phyloP scores from a whole-genome alignment of 352 stramenopile genomes.

The Phytophthora palmivora region DNA sequence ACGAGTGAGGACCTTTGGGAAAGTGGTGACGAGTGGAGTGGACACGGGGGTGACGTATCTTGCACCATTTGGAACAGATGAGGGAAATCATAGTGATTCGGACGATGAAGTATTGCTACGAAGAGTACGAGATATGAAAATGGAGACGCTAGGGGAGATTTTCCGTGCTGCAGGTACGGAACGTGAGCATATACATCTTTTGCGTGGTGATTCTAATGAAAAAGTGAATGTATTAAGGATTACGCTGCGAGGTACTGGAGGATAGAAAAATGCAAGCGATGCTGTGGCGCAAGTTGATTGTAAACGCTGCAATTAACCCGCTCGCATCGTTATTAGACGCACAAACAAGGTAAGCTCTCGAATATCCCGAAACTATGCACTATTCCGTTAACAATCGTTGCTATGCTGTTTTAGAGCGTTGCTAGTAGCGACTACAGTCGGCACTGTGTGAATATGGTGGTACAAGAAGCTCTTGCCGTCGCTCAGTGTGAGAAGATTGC shows the following conservation, averaged over 20 bases:
- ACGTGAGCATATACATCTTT: too few species aligned
- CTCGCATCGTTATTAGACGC: constrained; percentile 68
- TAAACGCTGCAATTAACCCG: constrained; percentile 85
- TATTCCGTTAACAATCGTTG: background rate
- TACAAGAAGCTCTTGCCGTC: constrained; percentile 63
- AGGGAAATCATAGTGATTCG: background rate
- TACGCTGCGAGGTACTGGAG: constrained; percentile 53
- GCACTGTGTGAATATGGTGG: constrained; percentile 54
- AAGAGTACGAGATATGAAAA: constrained; percentile 26
- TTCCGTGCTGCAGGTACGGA: constrained; percentile 51
- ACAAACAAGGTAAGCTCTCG: constrained; percentile 48
- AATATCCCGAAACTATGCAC: background rate
- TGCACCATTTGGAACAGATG: constrained; percentile 38
- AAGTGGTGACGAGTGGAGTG: constrained; percentile 58
- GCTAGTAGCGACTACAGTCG: constrained; percentile 51
- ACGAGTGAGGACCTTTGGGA: constrained; percentile 43
- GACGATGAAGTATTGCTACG: background rate
- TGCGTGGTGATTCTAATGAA: background rate
- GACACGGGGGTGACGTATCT: constrained; percentile 58
- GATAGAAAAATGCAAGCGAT: constrained; percentile 60
- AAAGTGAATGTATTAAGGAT: constrained; percentile 30
- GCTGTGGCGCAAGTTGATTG: constrained; percentile 81
- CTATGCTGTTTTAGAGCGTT: constrained; percentile 43
- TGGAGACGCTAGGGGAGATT: constrained; percentile 40
- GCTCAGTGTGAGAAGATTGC: constrained; percentile 52